Conservation (phyloP, 225 moss, liverwort and hornwort species). For the Straminergon stramineum region DNA sequence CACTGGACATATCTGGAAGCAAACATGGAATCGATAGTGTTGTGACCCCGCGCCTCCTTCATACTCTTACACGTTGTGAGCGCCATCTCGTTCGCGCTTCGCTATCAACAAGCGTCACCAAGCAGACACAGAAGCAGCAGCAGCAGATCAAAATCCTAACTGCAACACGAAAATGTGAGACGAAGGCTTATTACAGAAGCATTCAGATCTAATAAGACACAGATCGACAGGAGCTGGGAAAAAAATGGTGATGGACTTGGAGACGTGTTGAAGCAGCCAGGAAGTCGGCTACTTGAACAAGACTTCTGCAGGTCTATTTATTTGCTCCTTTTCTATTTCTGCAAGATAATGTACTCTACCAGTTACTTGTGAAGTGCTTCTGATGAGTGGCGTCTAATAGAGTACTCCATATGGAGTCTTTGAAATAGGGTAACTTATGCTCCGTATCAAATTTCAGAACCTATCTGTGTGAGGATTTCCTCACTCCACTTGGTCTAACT, state of each 20-base stretch:
- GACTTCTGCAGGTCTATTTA: not conserved
- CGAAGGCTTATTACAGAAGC: not conserved
- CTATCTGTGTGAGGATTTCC: not conserved
- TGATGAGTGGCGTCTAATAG: not conserved
- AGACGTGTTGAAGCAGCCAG: not conserved
- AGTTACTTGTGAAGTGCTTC: not conserved
- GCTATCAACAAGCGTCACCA: not conserved
- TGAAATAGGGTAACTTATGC: not conserved
- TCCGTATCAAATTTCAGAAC: not conserved
- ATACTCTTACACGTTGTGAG: slow-evolving; percentile 10
- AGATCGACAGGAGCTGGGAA: not conserved
- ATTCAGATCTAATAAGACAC: not conserved
- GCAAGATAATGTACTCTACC: not conserved
- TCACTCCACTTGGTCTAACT: too few species aligned
- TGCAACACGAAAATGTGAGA: not conserved
- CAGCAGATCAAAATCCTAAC: not conserved
- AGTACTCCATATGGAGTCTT: too few species aligned
- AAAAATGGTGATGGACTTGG: not conserved
- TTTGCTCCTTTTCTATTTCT: not conserved
- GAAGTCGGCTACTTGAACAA: not conserved
- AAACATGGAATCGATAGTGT: slow-evolving; percentile 40
- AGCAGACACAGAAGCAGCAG: not conserved
- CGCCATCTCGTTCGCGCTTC: slow-evolving; percentile 15
- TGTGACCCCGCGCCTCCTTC: not conserved
- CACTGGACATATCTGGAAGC: slow-evolving; percentile 43